A percentile compares a stretch with the other conserved stretches of the same genome.
Conservation (phyloP, 257 asterid genomes). For the Solanum bukasovii region DNA sequence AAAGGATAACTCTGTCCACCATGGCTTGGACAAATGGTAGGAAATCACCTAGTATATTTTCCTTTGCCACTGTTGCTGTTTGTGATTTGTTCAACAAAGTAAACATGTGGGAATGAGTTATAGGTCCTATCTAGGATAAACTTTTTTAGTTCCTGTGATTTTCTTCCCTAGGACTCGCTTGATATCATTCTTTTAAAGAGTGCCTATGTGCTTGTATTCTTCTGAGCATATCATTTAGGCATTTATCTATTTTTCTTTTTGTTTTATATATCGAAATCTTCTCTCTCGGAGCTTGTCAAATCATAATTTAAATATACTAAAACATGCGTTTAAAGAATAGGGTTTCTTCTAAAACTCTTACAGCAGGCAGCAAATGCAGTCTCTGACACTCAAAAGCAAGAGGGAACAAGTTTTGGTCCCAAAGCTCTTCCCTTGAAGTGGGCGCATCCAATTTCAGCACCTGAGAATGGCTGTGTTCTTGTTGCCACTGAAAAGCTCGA, state of each 20-base stretch:
- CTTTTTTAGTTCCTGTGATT: background rate
- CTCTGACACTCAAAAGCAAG: conserved; percentile 32
- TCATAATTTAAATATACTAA: background rate
- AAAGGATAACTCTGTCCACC: background rate
- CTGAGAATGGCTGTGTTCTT: conserved; percentile 89
- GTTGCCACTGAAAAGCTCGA: conserved; percentile 92
- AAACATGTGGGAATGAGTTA: background rate
- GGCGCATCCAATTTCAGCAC: conserved; percentile 98
- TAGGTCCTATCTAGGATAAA: background rate
- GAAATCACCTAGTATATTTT: background rate
- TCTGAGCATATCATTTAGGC: background rate
- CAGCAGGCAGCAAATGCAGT: conserved; percentile 48
- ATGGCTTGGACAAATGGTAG: background rate
- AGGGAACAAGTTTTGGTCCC: conserved; percentile 16
- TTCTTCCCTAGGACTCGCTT: background rate
- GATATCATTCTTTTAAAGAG: background rate
- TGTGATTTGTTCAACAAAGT: background rate
- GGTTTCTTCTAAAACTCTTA: conserved; percentile 4
- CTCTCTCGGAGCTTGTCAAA: background rate
- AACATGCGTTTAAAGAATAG: background rate
- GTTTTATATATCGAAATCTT: background rate
- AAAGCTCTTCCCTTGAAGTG: conserved; percentile 68
- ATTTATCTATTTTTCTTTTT: background rate
- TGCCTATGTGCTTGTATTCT: background rate
- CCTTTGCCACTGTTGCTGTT: background rate